phyloP scores from a whole-genome alignment of 2,329 filamentous ascomycete genomes.

The Cladosporium colombiae region DNA sequence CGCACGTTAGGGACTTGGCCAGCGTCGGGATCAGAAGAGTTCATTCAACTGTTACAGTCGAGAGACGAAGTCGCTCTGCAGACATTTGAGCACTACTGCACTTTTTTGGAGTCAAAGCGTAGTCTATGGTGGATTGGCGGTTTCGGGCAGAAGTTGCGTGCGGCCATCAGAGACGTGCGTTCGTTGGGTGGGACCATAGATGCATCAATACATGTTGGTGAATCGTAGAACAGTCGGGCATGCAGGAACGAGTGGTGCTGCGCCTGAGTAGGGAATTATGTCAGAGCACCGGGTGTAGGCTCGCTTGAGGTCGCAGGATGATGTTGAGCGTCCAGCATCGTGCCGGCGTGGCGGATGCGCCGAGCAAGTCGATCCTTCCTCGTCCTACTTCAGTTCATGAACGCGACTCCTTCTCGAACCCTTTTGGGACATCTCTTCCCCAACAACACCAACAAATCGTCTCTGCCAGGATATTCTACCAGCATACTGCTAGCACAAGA shows the following conservation, averaged over 20 bases:
- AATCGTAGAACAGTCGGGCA: neutral
- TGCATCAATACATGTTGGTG: neutral
- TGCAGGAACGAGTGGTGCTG: neutral
- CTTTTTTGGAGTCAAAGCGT: conserved; percentile 11
- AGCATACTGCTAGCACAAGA: neutral
- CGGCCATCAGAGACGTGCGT: neutral
- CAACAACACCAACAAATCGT: neutral
- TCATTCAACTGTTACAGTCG: neutral
- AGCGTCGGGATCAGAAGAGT: conserved; percentile 7
- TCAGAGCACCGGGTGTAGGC: neutral
- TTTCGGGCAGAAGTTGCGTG: neutral
- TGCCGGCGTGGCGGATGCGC: neutral
- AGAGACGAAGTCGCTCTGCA: neutral
- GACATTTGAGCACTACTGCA: conserved; percentile 13
- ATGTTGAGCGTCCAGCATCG: neutral
- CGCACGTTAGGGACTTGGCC: conserved; percentile 14
- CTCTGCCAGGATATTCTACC: neutral
- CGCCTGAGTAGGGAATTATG: neutral
- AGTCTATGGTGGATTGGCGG: conserved; percentile 14
- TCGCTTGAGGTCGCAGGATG: neutral
- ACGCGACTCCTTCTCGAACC: neutral
- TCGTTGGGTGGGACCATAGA: neutral
- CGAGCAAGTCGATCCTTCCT: neutral
- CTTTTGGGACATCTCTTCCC: neutral
- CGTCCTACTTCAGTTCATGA: neutral